phyloP scores from a whole-genome alignment of 1,284 basidiomycete genomes.

The Somion occarium region DNA sequence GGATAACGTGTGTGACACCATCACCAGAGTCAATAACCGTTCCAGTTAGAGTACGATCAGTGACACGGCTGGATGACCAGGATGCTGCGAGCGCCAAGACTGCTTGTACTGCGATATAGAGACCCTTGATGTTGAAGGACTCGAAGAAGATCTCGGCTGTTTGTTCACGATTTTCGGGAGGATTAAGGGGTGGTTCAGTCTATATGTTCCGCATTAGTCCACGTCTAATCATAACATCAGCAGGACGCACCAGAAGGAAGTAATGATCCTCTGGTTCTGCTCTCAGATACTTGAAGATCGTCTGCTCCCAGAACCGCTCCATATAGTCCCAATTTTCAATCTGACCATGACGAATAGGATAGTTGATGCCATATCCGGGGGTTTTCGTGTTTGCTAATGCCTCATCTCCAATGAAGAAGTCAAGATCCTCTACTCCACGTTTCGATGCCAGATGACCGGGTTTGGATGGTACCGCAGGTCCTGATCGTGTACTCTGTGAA shows the following conservation, averaged over 20 bases:
- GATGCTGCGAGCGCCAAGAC: conserved; percentile 98
- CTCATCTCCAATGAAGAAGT: conserved; percentile 99
- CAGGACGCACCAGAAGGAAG: conserved; percentile 79
- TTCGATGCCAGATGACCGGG: conserved; percentile 94
- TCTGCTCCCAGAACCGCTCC: conserved; percentile 99
- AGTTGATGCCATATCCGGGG: conserved; percentile 88
- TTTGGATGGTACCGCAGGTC: conserved; percentile 77
- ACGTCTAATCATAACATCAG: not conserved
- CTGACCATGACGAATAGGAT: conserved; percentile 97
- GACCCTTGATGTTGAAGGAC: conserved; percentile 96
- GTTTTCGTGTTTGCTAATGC: conserved; percentile 93
- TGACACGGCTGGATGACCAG: conserved; percentile 93
- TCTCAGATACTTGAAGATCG: conserved; percentile 99
- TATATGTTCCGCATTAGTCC: too few species aligned
- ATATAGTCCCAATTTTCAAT: conserved; percentile 99
- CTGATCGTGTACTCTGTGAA: conserved; percentile 52
- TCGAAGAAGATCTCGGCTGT: conserved; percentile 99
- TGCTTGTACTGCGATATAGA: conserved; percentile 98
- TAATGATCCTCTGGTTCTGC: conserved; percentile 99
- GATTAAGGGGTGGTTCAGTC: conserved; percentile 98
- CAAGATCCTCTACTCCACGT: conserved; percentile 97
- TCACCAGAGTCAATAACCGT: conserved; percentile 99
- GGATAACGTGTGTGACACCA: conserved; percentile 97
- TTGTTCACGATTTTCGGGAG: conserved; percentile 98
- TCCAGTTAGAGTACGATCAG: conserved; percentile 91